phyloP scores from a whole-genome alignment of 495 filamentous ascomycete species.

The Melanomma pulvis-pyrius region DNA sequence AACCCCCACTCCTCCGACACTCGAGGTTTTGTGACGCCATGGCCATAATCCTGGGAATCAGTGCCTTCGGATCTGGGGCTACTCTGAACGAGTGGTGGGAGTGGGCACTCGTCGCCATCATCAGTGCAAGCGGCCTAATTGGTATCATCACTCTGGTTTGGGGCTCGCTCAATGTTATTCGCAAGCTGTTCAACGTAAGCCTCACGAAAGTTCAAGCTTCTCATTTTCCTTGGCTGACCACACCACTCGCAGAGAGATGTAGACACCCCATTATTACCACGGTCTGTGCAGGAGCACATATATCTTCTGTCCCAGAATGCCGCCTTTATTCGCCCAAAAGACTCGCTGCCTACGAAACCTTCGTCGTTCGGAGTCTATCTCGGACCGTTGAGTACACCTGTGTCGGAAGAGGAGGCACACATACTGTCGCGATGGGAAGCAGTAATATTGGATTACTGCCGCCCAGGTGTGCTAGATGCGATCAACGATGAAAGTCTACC shows the following conservation, averaged over 20 bases:
- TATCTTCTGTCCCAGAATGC: conserved; percentile 16
- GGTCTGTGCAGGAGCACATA: conserved; percentile 26
- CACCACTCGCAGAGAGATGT: background rate
- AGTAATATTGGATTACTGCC: conserved; percentile 53
- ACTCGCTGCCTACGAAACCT: conserved; percentile 42
- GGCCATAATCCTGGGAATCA: conserved; percentile 33
- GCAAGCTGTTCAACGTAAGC: conserved; percentile 30
- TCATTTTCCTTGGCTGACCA: conserved; percentile 2
- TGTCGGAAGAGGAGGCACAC: conserved; percentile 41
- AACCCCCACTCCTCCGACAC: background rate
- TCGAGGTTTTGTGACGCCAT: conserved; percentile 18
- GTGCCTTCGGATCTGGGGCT: conserved; percentile 22
- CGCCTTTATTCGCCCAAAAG: background rate
- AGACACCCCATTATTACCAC: conserved; percentile 16
- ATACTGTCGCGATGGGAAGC: conserved; percentile 54
- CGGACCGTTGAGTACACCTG: conserved; percentile 48
- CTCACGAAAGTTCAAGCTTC: background rate
- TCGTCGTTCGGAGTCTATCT: conserved; percentile 56
- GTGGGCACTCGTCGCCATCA: conserved; percentile 31
- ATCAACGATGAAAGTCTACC: conserved; percentile 37
- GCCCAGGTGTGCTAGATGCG: conserved; percentile 48
- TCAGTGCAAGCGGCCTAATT: conserved; percentile 30
- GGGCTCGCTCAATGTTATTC: conserved; percentile 9
- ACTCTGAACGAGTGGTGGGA: conserved; percentile 37
- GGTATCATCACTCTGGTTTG: conserved; percentile 31